A percentile compares a stretch with the other conserved stretches of the same genome.
phyloP scores from a whole-genome alignment of 495 filamentous ascomycete species.

The Chaetomidium leptoderma region DNA sequence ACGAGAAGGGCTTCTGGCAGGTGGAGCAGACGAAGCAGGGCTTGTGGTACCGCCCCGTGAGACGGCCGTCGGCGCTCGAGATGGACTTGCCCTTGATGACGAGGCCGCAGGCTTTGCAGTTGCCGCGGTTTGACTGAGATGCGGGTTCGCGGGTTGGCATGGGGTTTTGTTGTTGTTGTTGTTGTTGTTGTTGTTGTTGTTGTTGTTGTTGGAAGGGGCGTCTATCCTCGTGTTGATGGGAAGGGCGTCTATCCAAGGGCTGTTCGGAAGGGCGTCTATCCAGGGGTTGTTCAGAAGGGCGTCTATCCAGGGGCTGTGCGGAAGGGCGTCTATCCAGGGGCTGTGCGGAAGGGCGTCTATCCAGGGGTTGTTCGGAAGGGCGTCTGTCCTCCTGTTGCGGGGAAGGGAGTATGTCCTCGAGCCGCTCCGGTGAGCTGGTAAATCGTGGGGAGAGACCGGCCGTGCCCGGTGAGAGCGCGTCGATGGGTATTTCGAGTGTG shows the following conservation, averaged over 20 bases:
- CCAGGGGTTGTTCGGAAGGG: too few relatives aligned
- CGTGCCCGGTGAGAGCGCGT: constrained; percentile 8
- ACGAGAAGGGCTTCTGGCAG: constrained; percentile 75
- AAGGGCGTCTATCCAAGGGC: neutral
- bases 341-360: constrained; percentile 21
- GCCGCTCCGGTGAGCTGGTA: constrained; percentile 19
- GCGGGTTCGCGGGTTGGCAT: constrained; percentile 15
- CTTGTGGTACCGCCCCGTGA: constrained; percentile 92
- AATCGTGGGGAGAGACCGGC: constrained; percentile 18
- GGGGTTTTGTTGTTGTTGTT: neutral
- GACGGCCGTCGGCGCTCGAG: constrained; percentile 85
- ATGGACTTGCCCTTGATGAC: constrained; percentile 86
- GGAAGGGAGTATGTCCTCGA: neutral
- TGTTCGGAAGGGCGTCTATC: constrained; percentile 23
- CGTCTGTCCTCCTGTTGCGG: neutral
- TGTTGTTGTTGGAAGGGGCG: neutral
- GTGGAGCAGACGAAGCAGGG: constrained; percentile 88
- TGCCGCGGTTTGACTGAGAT: constrained; percentile 52
- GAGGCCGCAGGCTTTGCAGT: constrained; percentile 76
- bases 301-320: neutral
- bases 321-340: neutral
- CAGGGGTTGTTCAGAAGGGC: neutral
- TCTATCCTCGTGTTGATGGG: neutral
- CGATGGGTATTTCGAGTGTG: constrained; percentile 6
- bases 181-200: neutral